Evolutionary conservation across 2,329 filamentous ascomycete genomes (phyloP).

Genomic region (Fusarium sp.): DNA sequence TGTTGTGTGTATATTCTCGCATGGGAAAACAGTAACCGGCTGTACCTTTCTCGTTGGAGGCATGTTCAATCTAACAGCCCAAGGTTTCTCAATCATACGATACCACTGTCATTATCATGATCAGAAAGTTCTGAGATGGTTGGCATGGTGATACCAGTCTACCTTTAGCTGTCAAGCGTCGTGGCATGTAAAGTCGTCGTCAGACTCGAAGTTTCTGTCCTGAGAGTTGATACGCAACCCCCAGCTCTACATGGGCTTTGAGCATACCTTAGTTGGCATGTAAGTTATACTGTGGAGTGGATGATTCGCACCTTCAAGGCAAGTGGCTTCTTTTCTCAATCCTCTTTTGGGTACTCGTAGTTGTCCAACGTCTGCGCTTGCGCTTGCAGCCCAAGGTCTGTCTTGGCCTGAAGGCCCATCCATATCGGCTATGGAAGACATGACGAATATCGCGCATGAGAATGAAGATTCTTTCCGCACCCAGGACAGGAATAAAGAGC

Average conservation of each 20-base stretch:
- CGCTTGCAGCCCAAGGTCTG: background rate
- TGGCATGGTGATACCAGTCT: background rate
- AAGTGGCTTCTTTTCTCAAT: slow-evolving; percentile 21
- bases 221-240: background rate
- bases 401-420: slow-evolving; percentile 15
- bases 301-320: slow-evolving; percentile 10
- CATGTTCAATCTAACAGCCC: background rate
- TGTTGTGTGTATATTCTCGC: background rate
- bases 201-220: slow-evolving; percentile 11
- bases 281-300: background rate
- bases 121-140: background rate
- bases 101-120: background rate
- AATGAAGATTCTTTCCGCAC: background rate
- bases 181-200: slow-evolving; percentile 12
- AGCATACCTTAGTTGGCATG: slow-evolving; percentile 12
- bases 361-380: background rate
- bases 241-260: slow-evolving; percentile 26
- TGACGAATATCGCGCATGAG: slow-evolving; percentile 3
- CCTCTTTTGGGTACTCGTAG: slow-evolving; percentile 1
- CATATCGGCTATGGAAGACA: background rate
- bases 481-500: slow-evolving; percentile 6
- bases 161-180: background rate
- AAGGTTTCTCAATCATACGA: background rate
- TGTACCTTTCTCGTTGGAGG: slow-evolving; percentile 2
- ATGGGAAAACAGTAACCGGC: background rate